phyloP scores from a whole-genome alignment of 805 yeast genomes.

The Yarrowia keelungensis region DNA sequence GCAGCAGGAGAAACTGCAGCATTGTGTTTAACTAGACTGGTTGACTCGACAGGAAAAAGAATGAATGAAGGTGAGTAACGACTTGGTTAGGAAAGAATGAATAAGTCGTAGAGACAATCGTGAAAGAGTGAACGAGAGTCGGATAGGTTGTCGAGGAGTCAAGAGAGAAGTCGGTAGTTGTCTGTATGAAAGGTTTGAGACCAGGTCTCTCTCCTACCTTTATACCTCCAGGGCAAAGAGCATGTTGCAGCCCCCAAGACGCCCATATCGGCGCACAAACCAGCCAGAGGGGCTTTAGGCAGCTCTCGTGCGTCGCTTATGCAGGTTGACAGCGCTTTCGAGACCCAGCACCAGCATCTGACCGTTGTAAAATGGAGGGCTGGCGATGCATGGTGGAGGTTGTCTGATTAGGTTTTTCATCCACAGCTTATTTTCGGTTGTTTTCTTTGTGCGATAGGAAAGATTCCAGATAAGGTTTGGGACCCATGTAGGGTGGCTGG shows the following conservation, averaged over 20 bases:
- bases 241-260: neutral
- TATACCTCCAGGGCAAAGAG: neutral
- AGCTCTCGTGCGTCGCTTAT: neutral
- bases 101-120: slow-evolving; percentile 21
- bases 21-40: neutral
- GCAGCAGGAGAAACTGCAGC: slow-evolving; percentile 32
- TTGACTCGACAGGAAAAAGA: neutral
- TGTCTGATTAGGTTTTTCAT: neutral
- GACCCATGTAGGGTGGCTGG: slow-evolving; percentile 15
- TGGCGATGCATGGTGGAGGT: slow-evolving; percentile 19
- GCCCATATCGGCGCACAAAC: slow-evolving; percentile 6
- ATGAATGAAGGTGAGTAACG: neutral
- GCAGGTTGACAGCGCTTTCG: slow-evolving; percentile 8
- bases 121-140: slow-evolving; percentile 30
- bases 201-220: neutral
- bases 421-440: neutral
- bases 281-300: slow-evolving; percentile 1
- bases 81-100: slow-evolving; percentile 16
- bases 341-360: slow-evolving; percentile 3
- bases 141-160: neutral
- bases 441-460: neutral
- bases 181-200: neutral
- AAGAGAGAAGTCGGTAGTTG: neutral
- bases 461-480: slow-evolving; percentile 2
- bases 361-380: slow-evolving; percentile 7